Conservation (phyloP, 1,284 basidiomycete species). For the Ustilago lituana region DNA sequence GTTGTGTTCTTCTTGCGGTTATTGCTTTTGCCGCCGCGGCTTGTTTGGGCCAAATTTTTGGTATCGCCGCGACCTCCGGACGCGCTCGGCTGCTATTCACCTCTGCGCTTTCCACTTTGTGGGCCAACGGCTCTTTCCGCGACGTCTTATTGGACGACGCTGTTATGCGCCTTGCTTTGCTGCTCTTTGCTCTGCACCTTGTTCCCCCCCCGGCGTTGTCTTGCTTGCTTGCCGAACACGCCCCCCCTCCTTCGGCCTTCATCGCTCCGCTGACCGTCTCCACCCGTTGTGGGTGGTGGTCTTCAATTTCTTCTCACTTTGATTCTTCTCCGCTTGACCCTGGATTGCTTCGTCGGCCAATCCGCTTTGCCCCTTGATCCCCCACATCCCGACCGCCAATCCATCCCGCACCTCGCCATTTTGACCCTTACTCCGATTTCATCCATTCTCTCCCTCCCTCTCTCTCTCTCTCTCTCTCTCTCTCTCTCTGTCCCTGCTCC, state of each 20-base stretch:
- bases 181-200: too few relatives aligned
- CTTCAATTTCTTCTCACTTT: not conserved
- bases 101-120: too few relatives aligned
- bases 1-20: not conserved
- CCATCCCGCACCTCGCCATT: too few relatives aligned
- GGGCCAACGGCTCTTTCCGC: conserved; percentile 34
- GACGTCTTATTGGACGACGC: conserved; percentile 7
- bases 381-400: conserved; percentile 9
- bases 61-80: conserved; percentile 38
- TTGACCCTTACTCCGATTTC: too few relatives aligned
- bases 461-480: too few relatives aligned
- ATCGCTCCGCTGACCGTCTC: conserved; percentile 1
- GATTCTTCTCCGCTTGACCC: conserved; percentile 3
- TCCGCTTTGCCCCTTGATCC: conserved; percentile 20
- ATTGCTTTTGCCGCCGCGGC: too few relatives aligned
- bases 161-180: not conserved
- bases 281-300: not conserved
- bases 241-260: not conserved
- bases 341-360: conserved; percentile 10
- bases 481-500: too few relatives aligned
- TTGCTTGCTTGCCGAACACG: too few relatives aligned
- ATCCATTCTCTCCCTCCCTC: not conserved
- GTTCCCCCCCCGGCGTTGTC: too few relatives aligned
- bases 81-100: conserved; percentile 5
- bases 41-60: too few relatives aligned